These are phyloP conservation scores for Mycena sanguinolenta DNA, from an alignment of 768 basidiomycete species.

Conservation along the genomic window DNA sequence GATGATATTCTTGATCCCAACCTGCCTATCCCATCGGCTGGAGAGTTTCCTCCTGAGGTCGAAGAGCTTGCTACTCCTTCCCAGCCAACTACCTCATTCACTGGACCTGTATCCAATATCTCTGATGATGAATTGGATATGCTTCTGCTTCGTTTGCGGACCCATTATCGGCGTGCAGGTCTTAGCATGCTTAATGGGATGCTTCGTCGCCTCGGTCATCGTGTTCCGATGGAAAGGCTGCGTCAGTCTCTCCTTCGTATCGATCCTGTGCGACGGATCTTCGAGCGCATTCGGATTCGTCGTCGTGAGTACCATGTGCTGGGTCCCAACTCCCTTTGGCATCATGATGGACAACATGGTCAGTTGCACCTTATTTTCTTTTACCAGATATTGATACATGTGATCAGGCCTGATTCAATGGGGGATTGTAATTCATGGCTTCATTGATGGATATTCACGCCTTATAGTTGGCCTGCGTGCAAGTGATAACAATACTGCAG, in stretches of 20 bases:
- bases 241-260: neutral
- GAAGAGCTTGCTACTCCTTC: too few relatives aligned
- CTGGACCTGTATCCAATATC: too few relatives aligned
- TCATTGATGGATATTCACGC: neutral
- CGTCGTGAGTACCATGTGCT: neutral
- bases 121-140: neutral
- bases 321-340: neutral
- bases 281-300: neutral
- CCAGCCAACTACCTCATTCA: too few relatives aligned
- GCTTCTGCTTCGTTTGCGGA: neutral
- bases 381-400: neutral
- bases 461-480: neutral
- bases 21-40: too few relatives aligned
- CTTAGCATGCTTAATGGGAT: neutral
- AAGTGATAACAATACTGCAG: neutral
- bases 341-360: neutral
- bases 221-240: neutral
- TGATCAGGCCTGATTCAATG: neutral
- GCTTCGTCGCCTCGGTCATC: neutral
- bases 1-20: too few relatives aligned
- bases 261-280: neutral
- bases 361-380: neutral
- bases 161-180: neutral
- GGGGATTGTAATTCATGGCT: neutral
- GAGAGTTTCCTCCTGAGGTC: too few relatives aligned